phyloP scores from a whole-genome alignment of 1,284 basidiomycete genomes.

The Rugiboletus extremiorientalis region DNA sequence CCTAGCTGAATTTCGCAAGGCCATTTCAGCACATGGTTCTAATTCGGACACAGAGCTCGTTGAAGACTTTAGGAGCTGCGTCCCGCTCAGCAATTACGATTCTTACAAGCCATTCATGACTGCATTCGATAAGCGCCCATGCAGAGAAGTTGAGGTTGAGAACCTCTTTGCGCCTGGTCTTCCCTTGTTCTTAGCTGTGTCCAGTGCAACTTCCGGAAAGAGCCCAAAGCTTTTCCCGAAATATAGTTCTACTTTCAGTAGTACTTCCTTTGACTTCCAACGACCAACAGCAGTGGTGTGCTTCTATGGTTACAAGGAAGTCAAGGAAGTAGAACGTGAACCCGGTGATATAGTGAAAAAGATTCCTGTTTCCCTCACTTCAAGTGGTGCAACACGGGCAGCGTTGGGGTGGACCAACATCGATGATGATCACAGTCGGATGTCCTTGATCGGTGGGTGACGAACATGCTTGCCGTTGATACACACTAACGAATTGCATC shows the following conservation, averaged over 20 bases:
- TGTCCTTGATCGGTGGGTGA: not conserved
- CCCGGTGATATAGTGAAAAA: not conserved
- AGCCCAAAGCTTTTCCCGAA: not conserved
- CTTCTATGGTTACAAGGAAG: not conserved
- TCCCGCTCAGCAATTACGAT: conserved; percentile 12
- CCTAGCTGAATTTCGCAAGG: conserved; percentile 3
- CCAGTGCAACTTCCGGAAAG: conserved; percentile 15
- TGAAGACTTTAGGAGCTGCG: not conserved
- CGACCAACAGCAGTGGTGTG: not conserved
- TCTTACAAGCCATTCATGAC: conserved; percentile 13
- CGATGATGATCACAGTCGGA: not conserved
- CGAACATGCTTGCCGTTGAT: no score
- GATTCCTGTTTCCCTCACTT: not conserved
- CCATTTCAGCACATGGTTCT: not conserved
- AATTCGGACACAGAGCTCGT: not conserved
- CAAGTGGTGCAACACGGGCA: not conserved
- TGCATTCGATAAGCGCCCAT: conserved; percentile 7
- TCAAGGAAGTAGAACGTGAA: conserved; percentile 3
- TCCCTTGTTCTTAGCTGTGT: conserved; percentile 1
- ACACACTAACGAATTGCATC: not conserved
- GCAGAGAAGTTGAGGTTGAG: conserved; percentile 7
- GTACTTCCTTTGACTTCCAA: not conserved
- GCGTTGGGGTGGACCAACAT: not conserved
- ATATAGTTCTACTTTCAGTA: not conserved
- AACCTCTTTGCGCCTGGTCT: conserved; percentile 19